These are phyloP conservation scores for Alternaria brassicicola DNA, from an alignment of 2,329 filamentous ascomycete species.

Conservation along the genomic window DNA sequence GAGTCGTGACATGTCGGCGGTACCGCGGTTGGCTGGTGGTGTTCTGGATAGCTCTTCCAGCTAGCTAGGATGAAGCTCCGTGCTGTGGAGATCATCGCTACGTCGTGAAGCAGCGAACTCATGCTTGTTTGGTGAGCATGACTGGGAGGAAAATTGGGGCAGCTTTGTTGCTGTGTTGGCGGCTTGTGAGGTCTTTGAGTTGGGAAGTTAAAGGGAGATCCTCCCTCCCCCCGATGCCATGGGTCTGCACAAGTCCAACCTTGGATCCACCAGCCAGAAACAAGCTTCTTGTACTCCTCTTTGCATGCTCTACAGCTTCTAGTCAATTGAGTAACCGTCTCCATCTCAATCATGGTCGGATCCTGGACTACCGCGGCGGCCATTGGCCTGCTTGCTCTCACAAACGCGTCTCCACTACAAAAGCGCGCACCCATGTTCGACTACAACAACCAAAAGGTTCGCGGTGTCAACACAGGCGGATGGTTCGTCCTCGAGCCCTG, in stretches of 20 bases:
- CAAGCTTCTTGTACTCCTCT: conserved; percentile 4
- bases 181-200: not conserved
- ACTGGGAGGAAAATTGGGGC: conserved; percentile 9
- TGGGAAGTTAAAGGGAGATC: conserved; percentile 6
- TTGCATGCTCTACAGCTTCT: conserved; percentile 18
- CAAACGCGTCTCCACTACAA: conserved; percentile 40
- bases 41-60: conserved; percentile 4
- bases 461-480: conserved; percentile 69
- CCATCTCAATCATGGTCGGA: conserved; percentile 33
- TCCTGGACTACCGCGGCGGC: conserved; percentile 32
- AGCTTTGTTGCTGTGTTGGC: conserved; percentile 3
- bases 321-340: conserved; percentile 13
- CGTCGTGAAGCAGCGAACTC: conserved; percentile 21
- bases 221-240: conserved; percentile 13
- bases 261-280: not conserved
- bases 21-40: conserved; percentile 20
- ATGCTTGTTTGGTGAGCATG: conserved; percentile 6
- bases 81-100: conserved; percentile 7
- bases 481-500: conserved; percentile 70
- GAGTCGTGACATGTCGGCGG: conserved; percentile 6
- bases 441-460: conserved; percentile 62
- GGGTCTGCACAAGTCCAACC: conserved; percentile 6
- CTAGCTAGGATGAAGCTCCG: conserved; percentile 11
- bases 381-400: conserved; percentile 40
- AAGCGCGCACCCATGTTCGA: conserved; percentile 55